Conservation (phyloP, 805 yeast genomes). For the Cyberlindnera samutprakarnensis region DNA sequence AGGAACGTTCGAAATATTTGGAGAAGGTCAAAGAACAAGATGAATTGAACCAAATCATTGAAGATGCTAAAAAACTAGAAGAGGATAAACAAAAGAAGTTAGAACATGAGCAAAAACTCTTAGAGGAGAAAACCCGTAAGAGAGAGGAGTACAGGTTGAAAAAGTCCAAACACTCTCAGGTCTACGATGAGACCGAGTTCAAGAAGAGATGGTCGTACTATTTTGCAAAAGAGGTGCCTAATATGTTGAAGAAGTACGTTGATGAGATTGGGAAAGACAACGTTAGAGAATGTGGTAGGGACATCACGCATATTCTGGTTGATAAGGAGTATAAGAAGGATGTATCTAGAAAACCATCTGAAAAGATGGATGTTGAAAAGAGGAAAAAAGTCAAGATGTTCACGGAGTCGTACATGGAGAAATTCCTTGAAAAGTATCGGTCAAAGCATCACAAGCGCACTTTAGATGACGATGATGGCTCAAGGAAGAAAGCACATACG, state of each 20-base stretch:
- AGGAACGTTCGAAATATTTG: slow-evolving; percentile 19
- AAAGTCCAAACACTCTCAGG: slow-evolving; percentile 9
- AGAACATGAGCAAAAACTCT: slow-evolving; percentile 10
- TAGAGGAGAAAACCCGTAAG: slow-evolving; percentile 16
- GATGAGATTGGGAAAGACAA: slow-evolving; percentile 63
- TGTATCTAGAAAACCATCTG: slow-evolving; percentile 51
- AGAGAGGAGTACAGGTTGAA: slow-evolving; percentile 29
- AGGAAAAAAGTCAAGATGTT: slow-evolving; percentile 62
- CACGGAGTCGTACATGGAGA: slow-evolving; percentile 57
- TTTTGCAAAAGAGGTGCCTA: slow-evolving; percentile 76
- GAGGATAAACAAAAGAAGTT: slow-evolving; percentile 20
- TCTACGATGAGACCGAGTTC: slow-evolving; percentile 8
- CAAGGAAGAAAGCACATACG: slow-evolving; percentile 1
- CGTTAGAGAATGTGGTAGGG: slow-evolving; percentile 71
- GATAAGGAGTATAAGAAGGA: slow-evolving; percentile 57
- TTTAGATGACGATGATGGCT: slow-evolving; percentile 1
- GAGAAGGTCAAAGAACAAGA: slow-evolving; percentile 19
- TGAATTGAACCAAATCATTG: slow-evolving; percentile 30
- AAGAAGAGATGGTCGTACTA: slow-evolving; percentile 30
- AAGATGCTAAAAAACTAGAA: slow-evolving; percentile 28
- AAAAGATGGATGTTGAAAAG: slow-evolving; percentile 50
- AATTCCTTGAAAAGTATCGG: slow-evolving; percentile 46
- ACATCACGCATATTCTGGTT: slow-evolving; percentile 59
- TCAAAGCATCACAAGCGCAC: too few species aligned
- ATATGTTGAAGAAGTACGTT: slow-evolving; percentile 60